These are phyloP conservation scores for Cryptosporidium andersoni DNA, from an alignment of 169 alveolate genomes.

Conservation along the genomic window DNA sequence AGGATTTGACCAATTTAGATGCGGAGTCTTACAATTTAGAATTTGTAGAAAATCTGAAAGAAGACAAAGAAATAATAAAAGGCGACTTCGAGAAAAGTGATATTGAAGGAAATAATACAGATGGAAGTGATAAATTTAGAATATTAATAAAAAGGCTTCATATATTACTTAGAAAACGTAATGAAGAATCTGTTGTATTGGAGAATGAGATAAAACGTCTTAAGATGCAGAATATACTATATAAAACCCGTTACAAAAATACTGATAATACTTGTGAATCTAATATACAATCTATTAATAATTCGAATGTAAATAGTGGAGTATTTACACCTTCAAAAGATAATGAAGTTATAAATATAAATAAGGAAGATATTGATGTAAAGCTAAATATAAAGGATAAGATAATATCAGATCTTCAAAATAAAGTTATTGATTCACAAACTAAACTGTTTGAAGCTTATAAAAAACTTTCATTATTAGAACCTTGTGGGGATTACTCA, in stretches of 20 bases:
- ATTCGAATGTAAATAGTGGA: background rate
- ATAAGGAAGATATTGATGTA: background rate
- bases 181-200: conserved; percentile 17
- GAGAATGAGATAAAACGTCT: conserved; percentile 52
- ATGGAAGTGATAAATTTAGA: background rate
- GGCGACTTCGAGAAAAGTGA: background rate
- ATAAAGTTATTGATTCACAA: background rate
- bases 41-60: background rate
- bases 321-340: background rate
- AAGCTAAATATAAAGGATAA: conserved; percentile 9
- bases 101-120: background rate
- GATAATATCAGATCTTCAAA: background rate
- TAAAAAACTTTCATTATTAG: background rate
- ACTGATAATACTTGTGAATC: background rate
- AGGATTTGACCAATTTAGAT: conserved; percentile 1
- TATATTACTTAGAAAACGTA: background rate
- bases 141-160: background rate
- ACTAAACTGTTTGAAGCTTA: background rate
- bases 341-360: background rate
- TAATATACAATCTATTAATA: background rate
- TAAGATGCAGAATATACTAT: conserved; percentile 27
- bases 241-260: background rate
- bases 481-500: conserved; percentile 1
- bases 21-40: background rate
- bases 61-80: conserved; percentile 3